phyloP scores from a whole-genome alignment of 305 asterid species.

The Solanum hybrid region DNA sequence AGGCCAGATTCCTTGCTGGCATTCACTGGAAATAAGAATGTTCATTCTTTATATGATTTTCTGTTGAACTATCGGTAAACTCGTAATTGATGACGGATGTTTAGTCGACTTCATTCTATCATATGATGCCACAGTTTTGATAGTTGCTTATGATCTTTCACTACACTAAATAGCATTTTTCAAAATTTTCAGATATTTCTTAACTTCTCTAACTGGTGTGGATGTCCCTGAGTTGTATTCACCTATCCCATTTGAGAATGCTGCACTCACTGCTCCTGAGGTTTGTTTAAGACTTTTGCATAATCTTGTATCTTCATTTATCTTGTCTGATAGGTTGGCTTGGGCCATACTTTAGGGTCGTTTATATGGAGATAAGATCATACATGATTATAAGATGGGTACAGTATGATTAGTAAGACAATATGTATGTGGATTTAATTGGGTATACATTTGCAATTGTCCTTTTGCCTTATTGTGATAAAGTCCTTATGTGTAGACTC shows the following conservation, averaged over 20 bases:
- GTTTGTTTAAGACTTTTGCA: slow-evolving; percentile 27
- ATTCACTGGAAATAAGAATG: slow-evolving; percentile 58
- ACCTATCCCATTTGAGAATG: slow-evolving; percentile 68
- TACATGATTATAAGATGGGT: neutral
- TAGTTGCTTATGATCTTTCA: neutral
- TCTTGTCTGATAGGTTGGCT: neutral
- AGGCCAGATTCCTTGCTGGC: slow-evolving; percentile 70
- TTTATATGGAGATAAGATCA: neutral
- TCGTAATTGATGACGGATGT: neutral
- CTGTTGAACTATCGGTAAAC: slow-evolving; percentile 61
- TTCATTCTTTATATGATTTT: slow-evolving; percentile 70
- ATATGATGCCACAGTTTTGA: neutral
- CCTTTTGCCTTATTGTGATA: neutral
- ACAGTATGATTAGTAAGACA: neutral
- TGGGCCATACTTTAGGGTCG: neutral
- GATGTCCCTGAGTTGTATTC: slow-evolving; percentile 86
- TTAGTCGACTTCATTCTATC: neutral
- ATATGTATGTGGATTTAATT: neutral
- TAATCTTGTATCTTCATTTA: neutral
- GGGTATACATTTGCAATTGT: neutral
- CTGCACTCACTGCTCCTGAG: slow-evolving; percentile 74
- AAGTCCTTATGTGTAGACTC: neutral
- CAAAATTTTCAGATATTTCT: slow-evolving; percentile 38
- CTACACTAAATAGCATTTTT: slow-evolving; percentile 15
- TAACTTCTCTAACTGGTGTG: slow-evolving; percentile 50